Evolutionary conservation across 805 yeast species (phyloP).

Genomic region (Ogataea pilisensis): DNA sequence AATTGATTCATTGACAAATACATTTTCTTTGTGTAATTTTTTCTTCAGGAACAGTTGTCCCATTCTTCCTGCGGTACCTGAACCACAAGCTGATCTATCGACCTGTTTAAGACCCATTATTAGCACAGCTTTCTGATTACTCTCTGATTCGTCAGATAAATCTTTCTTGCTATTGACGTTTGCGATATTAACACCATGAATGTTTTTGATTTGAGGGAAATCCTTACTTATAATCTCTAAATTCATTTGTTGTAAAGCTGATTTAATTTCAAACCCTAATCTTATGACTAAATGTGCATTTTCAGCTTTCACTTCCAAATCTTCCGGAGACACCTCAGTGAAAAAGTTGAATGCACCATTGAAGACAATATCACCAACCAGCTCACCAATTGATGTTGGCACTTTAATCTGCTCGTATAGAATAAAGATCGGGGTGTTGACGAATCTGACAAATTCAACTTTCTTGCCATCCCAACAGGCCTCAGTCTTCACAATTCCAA

Average conservation of each 20-base stretch:
- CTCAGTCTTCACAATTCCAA: conserved; percentile 19
- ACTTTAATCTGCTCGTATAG: conserved; percentile 14
- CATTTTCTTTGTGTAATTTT: conserved; percentile 1
- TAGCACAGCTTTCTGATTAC: conserved; percentile 18
- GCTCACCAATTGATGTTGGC: conserved; percentile 12
- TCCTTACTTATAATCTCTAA: conserved; percentile 16
- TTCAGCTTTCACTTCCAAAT: conserved; percentile 14
- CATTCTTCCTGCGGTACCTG: conserved; percentile 27
- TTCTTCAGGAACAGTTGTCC: conserved; percentile 20
- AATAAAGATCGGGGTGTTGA: conserved; percentile 23
- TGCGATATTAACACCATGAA: conserved; percentile 22
- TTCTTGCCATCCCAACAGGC: conserved; percentile 25
- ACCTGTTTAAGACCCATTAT: conserved; percentile 25
- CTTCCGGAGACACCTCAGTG: conserved; percentile 10
- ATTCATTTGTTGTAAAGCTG: conserved; percentile 6
- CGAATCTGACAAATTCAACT: conserved; percentile 22
- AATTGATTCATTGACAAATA: conserved; percentile 23
- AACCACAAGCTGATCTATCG: conserved; percentile 29
- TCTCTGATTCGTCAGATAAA: conserved; percentile 8
- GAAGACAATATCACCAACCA: conserved; percentile 25
- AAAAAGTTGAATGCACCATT: conserved; percentile 27
- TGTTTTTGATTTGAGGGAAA: conserved; percentile 19
- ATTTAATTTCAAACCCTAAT: conserved; percentile 21
- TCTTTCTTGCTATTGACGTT: conserved; percentile 9
- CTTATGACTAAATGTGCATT: conserved; percentile 16